Percentiles rank a stretch among this genome's conserved stretches.
Conservation (phyloP, 345 rosid genomes). For the Syzygium aqueum region DNA sequence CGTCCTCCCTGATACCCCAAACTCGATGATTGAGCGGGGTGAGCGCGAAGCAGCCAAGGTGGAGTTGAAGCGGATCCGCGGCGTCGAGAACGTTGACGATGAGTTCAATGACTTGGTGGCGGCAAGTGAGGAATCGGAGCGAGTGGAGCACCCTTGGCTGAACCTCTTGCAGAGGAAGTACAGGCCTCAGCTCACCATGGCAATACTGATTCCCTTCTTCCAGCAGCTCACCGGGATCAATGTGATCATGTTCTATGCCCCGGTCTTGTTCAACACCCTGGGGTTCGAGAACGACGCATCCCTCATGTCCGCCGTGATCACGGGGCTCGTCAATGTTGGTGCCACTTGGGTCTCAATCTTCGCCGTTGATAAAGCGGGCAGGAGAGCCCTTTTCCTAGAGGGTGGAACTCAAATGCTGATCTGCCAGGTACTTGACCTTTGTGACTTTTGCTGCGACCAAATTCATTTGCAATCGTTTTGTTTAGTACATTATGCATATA, state of each 20-base stretch:
- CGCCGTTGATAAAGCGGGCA: background rate
- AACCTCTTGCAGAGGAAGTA: background rate
- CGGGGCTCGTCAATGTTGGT: background rate
- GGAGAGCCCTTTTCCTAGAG: slow-evolving; percentile 61
- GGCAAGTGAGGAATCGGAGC: background rate
- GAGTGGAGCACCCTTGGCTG: background rate
- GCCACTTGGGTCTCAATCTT: background rate
- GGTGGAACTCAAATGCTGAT: slow-evolving; percentile 75
- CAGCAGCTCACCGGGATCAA: background rate
- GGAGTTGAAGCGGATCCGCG: background rate
- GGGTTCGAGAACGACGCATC: background rate
- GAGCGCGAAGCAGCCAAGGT: background rate
- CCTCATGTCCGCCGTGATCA: background rate
- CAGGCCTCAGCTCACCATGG: background rate
- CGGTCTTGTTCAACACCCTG: background rate
- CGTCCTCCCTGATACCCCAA: slow-evolving; percentile 1
- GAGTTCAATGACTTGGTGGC: background rate
- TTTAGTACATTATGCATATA: too few species aligned
- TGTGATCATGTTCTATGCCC: background rate
- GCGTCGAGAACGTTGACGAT: background rate
- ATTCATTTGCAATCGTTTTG: too few species aligned
- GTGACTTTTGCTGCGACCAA: too few species aligned
- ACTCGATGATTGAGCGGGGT: slow-evolving; percentile 1
- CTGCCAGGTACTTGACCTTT: slow-evolving; percentile 39
- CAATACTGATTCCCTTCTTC: background rate